Evolutionary conservation across 2,329 filamentous ascomycete genomes (phyloP), one percentile per base, ranked within the genome.

Genomic region (Cytospora mali): DNA sequence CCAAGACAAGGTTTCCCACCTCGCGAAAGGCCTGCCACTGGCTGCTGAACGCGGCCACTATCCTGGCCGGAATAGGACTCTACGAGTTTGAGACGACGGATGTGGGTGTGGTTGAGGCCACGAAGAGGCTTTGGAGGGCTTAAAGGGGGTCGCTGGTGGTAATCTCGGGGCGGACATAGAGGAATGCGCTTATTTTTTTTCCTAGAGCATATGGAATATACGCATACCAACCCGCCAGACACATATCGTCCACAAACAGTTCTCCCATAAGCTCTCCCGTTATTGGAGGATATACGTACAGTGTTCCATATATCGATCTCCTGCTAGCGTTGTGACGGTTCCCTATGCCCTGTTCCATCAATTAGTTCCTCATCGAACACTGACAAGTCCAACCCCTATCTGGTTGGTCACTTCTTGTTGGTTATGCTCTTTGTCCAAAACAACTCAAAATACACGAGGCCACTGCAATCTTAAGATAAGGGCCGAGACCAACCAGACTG

Each of bases 71-170:
- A 56, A 84, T 97, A 68, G 93, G 93, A 62, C 84, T 98, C 72
- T 99, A 99, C 80, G 94, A 98, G 78, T 98, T 98, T 72, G 95
- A 99, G 88, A 99, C 95, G 33, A 98, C 97, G 74, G 95, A 99
- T 70, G 92, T 99, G 58, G 95, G 95, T 68, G 77, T 99, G 64
- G 97, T 93, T 10, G 94, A 96, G 83, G 89, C 88, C 33, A 83
- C 97, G 69, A 92, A 90, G 84, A 86, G 90, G 74, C 81, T 98
- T 66, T 99, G 95, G 95, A 91, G 84, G 72, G 94, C 95, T 72
- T 92, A 80, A n/a, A 71, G 57, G 14, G 21, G 2, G 14, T 25
- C 16, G 1, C 16, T n/a, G 28, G 39, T n/a, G 28, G n/a, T 39
- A 27, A 13, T 42, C 18, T 28, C 25, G 23, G 29, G 9, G n/a